Evolutionary conservation across 495 filamentous ascomycete genomes (phyloP), one percentile per base, ranked within the genome.

Genomic region (Daldinia bambusicola): DNA sequence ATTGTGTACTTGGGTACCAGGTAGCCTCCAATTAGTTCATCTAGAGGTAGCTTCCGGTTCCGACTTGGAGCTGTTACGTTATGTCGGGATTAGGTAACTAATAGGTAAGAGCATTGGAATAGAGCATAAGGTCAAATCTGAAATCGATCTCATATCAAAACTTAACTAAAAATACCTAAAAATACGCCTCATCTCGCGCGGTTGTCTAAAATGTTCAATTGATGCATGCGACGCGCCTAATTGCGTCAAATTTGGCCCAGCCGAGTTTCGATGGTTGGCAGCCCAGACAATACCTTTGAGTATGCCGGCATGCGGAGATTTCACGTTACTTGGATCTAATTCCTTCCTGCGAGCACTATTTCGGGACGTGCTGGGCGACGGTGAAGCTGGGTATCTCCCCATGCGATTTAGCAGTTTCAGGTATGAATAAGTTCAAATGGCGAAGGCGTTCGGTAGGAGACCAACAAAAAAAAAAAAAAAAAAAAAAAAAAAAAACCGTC

Each of bases 241-340:
- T 65, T 61, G 55, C 34, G 34, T 36, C 34, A 36, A 45, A 45
- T 48, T 34, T 37, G 10, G 65, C 66, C 68, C 20, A 32, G 50
- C 50, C 26, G 57, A 62, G 57, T 58, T 52, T 55, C 51, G 61
- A 61, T 53, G 56, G 51, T 50, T 41, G 22, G 37, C 48, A 57
- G 61, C 45, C 56, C 32, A 51, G 9, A 55, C 14, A 50, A 34
- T 31, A 16, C n/a, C 26, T 61, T 16, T 18, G 48, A 61, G 41
- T 32, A 50, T 60, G 55, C 45, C 60, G 50, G 63, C 52, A 55
- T 48, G 58, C 53, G 45, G 70, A 72, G 50, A 68, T 68, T 72
- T 50, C 58, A 56, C 51, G 70, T 69, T 66, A 68, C 61, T 50
- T 63, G 55, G 41, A 51, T 51, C 43, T 58, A 60, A 40, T 48